phyloP scores from a whole-genome alignment of 306 rosid species.

The Pyrus pyrifolia region DNA sequence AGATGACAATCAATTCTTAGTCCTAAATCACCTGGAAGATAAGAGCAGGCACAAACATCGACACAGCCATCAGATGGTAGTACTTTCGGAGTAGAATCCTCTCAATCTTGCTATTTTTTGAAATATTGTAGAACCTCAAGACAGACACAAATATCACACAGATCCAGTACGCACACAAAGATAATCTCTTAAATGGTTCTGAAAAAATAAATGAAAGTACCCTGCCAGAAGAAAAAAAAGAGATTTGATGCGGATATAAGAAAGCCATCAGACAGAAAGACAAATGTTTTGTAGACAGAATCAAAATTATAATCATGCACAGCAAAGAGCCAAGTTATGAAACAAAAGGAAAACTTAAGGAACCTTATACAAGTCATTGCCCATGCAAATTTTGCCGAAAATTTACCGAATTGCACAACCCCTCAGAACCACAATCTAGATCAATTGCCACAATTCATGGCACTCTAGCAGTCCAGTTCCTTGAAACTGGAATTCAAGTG shows the following conservation, averaged over 20 bases:
- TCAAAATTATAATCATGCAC: not conserved
- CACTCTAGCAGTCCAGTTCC: not conserved
- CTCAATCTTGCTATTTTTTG: constrained; percentile 88
- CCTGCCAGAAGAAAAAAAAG: constrained; percentile 49
- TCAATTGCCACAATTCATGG: not conserved
- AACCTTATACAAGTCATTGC: not conserved
- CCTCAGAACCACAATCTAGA: not conserved
- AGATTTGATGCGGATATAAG: constrained; percentile 10
- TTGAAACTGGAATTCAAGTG: not conserved
- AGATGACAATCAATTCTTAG: constrained; percentile 5
- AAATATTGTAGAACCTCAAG: constrained; percentile 73
- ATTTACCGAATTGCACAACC: not conserved
- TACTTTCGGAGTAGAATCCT: constrained; percentile 92
- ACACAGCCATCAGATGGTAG: constrained; percentile 94
- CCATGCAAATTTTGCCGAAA: not conserved
- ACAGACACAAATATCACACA: constrained; percentile 59
- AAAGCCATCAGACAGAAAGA: constrained; percentile 1
- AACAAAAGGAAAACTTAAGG: not conserved
- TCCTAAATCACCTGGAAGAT: constrained; percentile 73
- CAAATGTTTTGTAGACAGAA: not conserved
- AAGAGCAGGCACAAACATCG: constrained; percentile 91
- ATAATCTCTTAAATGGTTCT: constrained; percentile 69
- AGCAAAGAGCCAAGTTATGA: not conserved
- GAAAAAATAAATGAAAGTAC: constrained; percentile 78
- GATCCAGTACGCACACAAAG: constrained; percentile 74